Evolutionary conservation across 257 asterid genomes (phyloP), one percentile per base, ranked within the genome.

Genomic region (Misopates orontium): DNA sequence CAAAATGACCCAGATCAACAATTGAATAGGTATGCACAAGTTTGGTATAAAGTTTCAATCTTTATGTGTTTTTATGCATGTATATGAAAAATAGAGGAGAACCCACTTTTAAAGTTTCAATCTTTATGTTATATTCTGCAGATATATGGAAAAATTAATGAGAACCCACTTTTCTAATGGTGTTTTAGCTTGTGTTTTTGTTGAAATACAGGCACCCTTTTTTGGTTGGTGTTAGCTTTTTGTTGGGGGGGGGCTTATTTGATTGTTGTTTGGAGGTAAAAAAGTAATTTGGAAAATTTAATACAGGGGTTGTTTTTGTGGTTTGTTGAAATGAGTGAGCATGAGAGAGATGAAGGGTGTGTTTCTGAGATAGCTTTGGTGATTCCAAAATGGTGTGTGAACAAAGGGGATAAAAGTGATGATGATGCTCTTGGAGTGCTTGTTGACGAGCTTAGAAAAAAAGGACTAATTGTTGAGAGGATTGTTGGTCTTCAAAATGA

Each of bases 401-500:
- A 68, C 59, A 75, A 55, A 61, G 74, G 74, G 63, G 78, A 60
- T 54, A 73, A 72, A 58, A 71, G 45, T 42, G 59, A 19, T n/a
- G 49, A 24, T 59, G 80, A 83, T 64, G 86, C 87, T 68, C 62
- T 88, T 67, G 83, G 83, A 70, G 78, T 85, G 83, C 97, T 93
- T 69, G 83, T 76, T 51, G 83, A 74, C 42, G 85, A 88, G 78
- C 75, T 90, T 66, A 78, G 64, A 75, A 77, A 65, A 56, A 80
- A 71, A 69, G 99, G 97, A 60, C 75, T 90, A n/a, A 69, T 85
- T 64, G 83, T 90, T 58, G 95, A 90, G 2, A 86, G 89, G 73
- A 84, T 85, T 64, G 75, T 75, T 49, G 97, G 99, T 72, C 77
- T 86, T 72, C 95, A 93, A 66, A 82, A 84, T 80, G 96, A 88